Evolutionary conservation across 305 asterid species (phyloP).

Genomic region (Stenogyne calaminthoides): DNA sequence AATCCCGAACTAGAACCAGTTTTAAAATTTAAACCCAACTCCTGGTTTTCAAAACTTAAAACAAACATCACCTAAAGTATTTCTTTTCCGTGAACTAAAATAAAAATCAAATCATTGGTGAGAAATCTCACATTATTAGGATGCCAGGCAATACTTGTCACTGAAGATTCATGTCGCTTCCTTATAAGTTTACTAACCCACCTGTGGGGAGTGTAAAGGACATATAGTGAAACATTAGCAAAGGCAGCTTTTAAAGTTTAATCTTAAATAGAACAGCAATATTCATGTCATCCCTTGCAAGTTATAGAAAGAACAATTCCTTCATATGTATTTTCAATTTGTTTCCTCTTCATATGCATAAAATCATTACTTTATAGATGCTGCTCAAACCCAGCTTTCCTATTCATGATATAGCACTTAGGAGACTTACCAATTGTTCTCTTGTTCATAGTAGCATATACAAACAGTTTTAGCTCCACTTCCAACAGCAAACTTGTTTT

Average conservation of each 20-base stretch:
- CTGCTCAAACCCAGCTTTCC: neutral
- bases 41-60: too few relatives aligned
- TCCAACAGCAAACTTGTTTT: slow-evolving; percentile 99
- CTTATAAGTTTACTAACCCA: slow-evolving; percentile 99
- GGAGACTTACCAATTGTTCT: slow-evolving; percentile 83
- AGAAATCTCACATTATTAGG: slow-evolving; percentile 82
- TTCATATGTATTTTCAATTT: neutral
- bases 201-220: slow-evolving; percentile 54
- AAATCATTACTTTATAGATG: neutral
- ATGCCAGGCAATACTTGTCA: slow-evolving; percentile 97
- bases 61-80: neutral
- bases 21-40: too few relatives aligned
- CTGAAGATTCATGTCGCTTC: slow-evolving; percentile 98
- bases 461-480: slow-evolving; percentile 99
- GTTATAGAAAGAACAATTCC: neutral
- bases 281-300: neutral
- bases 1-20: too few relatives aligned
- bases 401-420: slow-evolving; percentile 9
- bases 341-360: neutral
- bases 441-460: slow-evolving; percentile 98
- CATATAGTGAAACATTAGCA: slow-evolving; percentile 21
- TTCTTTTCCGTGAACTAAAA: slow-evolving; percentile 20
- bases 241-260: neutral
- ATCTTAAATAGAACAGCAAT: neutral
- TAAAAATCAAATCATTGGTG: slow-evolving; percentile 24